These are phyloP conservation scores for Truncatella angustata DNA, from an alignment of 2,329 filamentous ascomycete genomes.

Conservation along the genomic window DNA sequence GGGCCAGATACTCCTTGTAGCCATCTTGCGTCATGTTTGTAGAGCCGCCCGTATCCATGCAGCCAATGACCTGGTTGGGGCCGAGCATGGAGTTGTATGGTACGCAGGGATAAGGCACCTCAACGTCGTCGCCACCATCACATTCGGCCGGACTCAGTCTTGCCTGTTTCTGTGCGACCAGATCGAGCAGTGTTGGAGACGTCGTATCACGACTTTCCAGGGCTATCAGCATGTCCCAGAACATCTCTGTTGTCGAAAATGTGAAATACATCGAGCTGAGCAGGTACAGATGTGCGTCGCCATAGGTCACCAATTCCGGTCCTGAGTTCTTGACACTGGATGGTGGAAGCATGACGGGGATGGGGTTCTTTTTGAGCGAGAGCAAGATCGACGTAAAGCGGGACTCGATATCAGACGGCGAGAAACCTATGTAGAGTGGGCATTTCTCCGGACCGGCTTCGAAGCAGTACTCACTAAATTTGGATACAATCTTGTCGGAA, in stretches of 20 bases:
- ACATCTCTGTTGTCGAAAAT: background rate
- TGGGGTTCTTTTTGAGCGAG: background rate
- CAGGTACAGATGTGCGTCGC: constrained; percentile 20
- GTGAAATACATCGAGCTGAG: constrained; percentile 3
- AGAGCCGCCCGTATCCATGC: background rate
- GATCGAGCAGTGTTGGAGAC: background rate
- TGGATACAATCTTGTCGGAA: constrained; percentile 27
- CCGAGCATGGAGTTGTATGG: constrained; percentile 4
- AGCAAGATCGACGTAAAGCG: background rate
- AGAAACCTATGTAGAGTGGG: background rate
- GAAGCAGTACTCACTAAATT: constrained; percentile 33
- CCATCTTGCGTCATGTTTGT: background rate
- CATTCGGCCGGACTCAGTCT: background rate
- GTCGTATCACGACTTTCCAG: background rate
- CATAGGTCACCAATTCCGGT: constrained; percentile 19
- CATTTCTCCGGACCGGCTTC: background rate
- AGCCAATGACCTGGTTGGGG: constrained; percentile 2
- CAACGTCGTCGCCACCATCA: background rate
- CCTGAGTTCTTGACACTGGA: background rate
- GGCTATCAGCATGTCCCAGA: background rate
- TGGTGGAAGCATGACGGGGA: background rate
- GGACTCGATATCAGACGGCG: background rate
- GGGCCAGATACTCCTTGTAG: background rate
- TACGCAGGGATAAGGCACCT: background rate
- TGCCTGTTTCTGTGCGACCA: background rate